Conservation (phyloP, 257 asterid genomes). For the Solanum infundibuliforme region DNA sequence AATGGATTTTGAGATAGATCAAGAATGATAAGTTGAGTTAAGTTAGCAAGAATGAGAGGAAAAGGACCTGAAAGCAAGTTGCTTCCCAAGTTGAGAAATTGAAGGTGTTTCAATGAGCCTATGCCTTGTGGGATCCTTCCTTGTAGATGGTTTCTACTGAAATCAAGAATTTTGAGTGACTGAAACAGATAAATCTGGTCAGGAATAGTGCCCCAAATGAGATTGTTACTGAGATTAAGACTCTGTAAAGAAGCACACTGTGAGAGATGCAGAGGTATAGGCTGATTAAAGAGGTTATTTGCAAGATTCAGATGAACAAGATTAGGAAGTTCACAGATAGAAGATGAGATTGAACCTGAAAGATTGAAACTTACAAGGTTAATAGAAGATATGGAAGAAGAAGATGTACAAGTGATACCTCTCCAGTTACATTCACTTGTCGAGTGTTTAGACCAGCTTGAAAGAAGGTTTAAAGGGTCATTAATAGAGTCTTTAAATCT, state of each 20-base stretch:
- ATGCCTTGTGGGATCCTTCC: constrained; percentile 66
- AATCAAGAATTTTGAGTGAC: constrained; percentile 44
- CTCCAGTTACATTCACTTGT: constrained; percentile 51
- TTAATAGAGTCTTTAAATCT: constrained; percentile 60
- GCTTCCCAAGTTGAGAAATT: constrained; percentile 51
- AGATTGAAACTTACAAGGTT: constrained; percentile 62
- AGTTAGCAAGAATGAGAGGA: constrained; percentile 49
- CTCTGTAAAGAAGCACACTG: constrained; percentile 43
- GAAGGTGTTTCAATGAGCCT: constrained; percentile 43
- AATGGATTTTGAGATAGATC: constrained; percentile 72
- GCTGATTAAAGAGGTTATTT: constrained; percentile 57
- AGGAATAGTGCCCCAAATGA: constrained; percentile 84
- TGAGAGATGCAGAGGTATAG: constrained; percentile 71
- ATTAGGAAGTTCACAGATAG: constrained; percentile 38
- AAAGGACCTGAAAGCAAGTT: constrained; percentile 67
- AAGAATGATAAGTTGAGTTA: constrained; percentile 54
- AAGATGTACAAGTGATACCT: constrained; percentile 53
- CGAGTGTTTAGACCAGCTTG: constrained; percentile 41
- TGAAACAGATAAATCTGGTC: constrained; percentile 56
- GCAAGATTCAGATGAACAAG: constrained; percentile 64
- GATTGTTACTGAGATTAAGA: constrained; percentile 59
- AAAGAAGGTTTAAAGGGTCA: constrained; percentile 45
- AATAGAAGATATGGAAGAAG: constrained; percentile 29
- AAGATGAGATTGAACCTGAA: constrained; percentile 74
- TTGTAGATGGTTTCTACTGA: constrained; percentile 64